Evolutionary conservation across 139 green algal species (phyloP), one percentile per base, ranked within the genome.

Genomic region (Tetradesmus obliquus): DNA sequence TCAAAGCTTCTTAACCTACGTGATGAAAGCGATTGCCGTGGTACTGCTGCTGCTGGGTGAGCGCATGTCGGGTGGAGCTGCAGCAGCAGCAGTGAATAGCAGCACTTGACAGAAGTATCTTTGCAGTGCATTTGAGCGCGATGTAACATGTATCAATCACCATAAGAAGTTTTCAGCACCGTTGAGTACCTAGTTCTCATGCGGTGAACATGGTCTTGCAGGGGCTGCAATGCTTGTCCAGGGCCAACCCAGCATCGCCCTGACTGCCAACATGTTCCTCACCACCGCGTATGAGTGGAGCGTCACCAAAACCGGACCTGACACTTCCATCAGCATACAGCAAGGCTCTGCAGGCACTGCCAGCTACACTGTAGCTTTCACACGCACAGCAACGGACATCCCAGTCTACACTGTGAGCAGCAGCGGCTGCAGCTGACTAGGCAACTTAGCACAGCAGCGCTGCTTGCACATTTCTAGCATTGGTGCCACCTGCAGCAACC

Each of bases 271-370:
- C 24, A 53, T 53, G 76, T 51, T 32, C 8, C 76, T 53, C 22
- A 82, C 76, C n/a, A 53, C 24, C 24, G 76, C 24, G 7, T 82
- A 82, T 55, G 76, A 82, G n/a, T 82, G 76, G 76, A 53, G 24
- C 22, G 76, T 82, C 76, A 82, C 24, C n/a, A 82, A 82, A n/a
- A 82, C 24, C 3, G 54, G 76, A 5, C n/a, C 76, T 12, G 76
- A 82, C 76, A 82, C 24, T 19, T 82, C 24, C 8, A 51, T 82
- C 76, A 82, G 76, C 76, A 82, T 82, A 20, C 76, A 82, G 76
- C 76, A 82, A 53, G 76, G 76, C 7, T 55, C 8, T 19, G 19
- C 76, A 5, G 76, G 76, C 7, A 82, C 8, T 53, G 8, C 76
- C n/a, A 82, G 76, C 76, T 82, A 55, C 76, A 82, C 76, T 53